A percentile compares a stretch with the other conserved stretches of the same genome.
Conservation (phyloP, 2,329 filamentous ascomycete genomes). For the Camillea tinctor region DNA sequence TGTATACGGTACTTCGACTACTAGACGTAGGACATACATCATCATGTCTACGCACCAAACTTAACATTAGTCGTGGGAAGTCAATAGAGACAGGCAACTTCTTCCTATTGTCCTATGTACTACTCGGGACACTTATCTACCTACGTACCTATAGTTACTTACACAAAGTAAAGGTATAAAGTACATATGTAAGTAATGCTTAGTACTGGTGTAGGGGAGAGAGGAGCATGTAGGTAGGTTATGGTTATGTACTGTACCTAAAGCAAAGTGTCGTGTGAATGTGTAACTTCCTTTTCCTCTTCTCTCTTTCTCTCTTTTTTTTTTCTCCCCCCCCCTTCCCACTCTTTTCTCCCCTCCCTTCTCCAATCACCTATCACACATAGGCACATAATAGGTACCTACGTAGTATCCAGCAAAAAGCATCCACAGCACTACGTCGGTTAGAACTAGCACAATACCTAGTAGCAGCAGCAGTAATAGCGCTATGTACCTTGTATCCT, state of each 20-base stretch:
- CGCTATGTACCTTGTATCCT: not conserved
- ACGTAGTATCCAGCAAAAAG: not conserved
- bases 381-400: not conserved
- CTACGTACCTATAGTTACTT: too few species aligned
- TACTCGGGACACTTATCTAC: not conserved
- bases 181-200: too few species aligned
- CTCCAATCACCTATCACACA: not conserved
- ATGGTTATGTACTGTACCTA: too few species aligned
- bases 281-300: not conserved
- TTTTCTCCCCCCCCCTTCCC: not conserved
- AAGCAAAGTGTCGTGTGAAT: too few species aligned
- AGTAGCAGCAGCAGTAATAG: not conserved
- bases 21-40: not conserved
- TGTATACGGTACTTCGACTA: not conserved
- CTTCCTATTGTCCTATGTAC: not conserved
- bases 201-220: too few species aligned
- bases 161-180: too few species aligned
- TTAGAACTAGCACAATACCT: not conserved
- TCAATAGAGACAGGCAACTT: not conserved
- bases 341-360: constrained; percentile 4
- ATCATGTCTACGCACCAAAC: not conserved
- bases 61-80: not conserved
- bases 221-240: too few species aligned
- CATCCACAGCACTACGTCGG: not conserved
- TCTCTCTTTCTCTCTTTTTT: constrained; percentile 1